Conservation (phyloP, 2,329 filamentous ascomycete genomes). For the Fusarium euwallaceae region DNA sequence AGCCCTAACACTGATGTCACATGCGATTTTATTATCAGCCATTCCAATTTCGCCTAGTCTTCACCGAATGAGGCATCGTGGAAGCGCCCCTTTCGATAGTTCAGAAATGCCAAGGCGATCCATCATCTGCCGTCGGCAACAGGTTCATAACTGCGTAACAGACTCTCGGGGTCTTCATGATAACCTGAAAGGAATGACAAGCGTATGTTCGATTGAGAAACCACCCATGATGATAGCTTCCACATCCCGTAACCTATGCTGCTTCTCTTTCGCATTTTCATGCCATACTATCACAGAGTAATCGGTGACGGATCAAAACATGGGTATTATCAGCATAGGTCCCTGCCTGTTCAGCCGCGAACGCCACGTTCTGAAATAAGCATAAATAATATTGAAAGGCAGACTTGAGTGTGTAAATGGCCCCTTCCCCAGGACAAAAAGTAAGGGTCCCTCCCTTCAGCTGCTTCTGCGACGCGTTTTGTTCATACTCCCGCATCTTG, state of each 20-base stretch:
- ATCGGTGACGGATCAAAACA: background rate
- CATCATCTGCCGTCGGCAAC: background rate
- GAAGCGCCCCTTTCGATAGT: background rate
- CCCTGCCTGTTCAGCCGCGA: background rate
- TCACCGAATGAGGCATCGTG: background rate
- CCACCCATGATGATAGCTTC: background rate
- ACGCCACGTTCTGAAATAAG: slow-evolving; percentile 4
- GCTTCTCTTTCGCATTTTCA: background rate
- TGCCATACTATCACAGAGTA: background rate
- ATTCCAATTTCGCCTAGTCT: background rate
- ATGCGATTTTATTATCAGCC: background rate
- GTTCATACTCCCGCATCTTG: background rate
- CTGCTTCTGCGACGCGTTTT: background rate
- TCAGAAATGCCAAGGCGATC: background rate
- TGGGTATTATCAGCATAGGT: background rate
- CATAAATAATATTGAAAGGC: background rate
- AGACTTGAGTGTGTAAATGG: background rate
- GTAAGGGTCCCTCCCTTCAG: background rate
- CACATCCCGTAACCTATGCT: background rate
- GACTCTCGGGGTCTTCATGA: background rate
- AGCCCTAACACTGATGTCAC: background rate
- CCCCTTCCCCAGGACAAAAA: background rate
- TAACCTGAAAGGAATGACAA: background rate
- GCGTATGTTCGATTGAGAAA: background rate
- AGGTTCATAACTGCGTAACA: background rate